These are phyloP conservation scores for Solanum virginianum DNA, from an alignment of 257 asterid species.

Conservation along the genomic window DNA sequence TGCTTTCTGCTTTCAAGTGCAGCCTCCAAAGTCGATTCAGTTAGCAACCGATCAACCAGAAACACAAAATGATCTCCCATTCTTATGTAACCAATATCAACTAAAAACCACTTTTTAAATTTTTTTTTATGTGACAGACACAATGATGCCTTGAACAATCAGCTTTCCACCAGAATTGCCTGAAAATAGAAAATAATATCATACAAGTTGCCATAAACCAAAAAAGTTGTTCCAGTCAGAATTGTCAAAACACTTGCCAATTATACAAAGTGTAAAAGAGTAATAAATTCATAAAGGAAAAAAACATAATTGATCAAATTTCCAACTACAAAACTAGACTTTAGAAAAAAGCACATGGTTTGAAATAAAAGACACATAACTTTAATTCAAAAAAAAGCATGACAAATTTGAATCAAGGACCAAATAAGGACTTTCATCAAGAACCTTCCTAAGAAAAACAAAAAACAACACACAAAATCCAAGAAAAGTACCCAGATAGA, in stretches of 20 bases:
- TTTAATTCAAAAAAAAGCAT: neutral
- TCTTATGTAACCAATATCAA: neutral
- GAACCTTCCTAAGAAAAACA: neutral
- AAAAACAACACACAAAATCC: neutral
- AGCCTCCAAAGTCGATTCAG: slow-evolving; percentile 91
- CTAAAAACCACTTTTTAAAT: neutral
- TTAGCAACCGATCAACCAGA: slow-evolving; percentile 89
- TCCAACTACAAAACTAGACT: neutral
- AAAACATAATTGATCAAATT: neutral
- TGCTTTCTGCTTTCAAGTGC: slow-evolving; percentile 61
- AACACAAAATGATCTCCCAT: slow-evolving; percentile 98
- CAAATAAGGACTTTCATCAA: neutral
- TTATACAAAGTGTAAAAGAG: neutral
- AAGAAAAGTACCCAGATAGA: neutral
- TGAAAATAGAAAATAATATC: neutral
- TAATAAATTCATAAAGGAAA: slow-evolving; percentile 1
- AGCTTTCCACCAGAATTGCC: neutral
- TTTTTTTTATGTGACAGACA: neutral
- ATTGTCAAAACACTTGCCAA: neutral
- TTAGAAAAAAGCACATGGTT: slow-evolving; percentile 2
- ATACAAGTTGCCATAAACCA: neutral
- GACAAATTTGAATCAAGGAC: neutral
- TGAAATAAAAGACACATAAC: neutral
- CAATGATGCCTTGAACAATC: neutral
- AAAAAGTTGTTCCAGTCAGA: neutral